Conservation (phyloP, 2,329 filamentous ascomycete species). For the Phaeosphaeria sp. region DNA sequence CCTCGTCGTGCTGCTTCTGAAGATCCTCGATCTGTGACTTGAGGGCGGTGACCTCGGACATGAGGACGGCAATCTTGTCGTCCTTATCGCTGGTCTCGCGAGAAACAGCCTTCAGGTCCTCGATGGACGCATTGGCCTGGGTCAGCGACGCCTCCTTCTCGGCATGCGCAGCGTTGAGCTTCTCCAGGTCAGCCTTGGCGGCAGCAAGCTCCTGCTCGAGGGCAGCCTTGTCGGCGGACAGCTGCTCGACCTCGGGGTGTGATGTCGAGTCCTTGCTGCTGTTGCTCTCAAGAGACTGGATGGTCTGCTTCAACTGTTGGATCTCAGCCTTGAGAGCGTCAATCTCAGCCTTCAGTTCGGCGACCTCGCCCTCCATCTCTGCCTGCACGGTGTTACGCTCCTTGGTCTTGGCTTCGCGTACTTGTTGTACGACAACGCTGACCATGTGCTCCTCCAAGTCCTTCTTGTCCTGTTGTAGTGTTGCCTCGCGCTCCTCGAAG, state of each 20-base stretch:
- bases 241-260: conserved; percentile 22
- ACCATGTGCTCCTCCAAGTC: conserved; percentile 52
- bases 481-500: conserved; percentile 39
- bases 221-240: conserved; percentile 18
- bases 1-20: conserved; percentile 22
- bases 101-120: conserved; percentile 27
- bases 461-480: conserved; percentile 46
- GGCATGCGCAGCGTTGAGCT: conserved; percentile 26
- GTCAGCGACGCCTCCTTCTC: conserved; percentile 29
- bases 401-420: conserved; percentile 48
- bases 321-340: conserved; percentile 37
- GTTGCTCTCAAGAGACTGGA: conserved; percentile 28
- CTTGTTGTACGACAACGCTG: conserved; percentile 50
- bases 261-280: conserved; percentile 12
- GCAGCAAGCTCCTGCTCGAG: conserved; percentile 24
- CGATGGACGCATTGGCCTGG: conserved; percentile 27
- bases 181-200: conserved; percentile 25
- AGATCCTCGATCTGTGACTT: conserved; percentile 35
- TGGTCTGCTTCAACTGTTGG: conserved; percentile 33
- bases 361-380: conserved; percentile 38
- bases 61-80: conserved; percentile 30
- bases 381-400: conserved; percentile 45
- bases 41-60: conserved; percentile 27
- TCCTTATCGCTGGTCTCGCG: conserved; percentile 37
- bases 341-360: conserved; percentile 37